These are phyloP conservation scores for Coemansia sp. DNA, from an alignment of 192 early-diverging fungal genomes.

Conservation along the genomic window DNA sequence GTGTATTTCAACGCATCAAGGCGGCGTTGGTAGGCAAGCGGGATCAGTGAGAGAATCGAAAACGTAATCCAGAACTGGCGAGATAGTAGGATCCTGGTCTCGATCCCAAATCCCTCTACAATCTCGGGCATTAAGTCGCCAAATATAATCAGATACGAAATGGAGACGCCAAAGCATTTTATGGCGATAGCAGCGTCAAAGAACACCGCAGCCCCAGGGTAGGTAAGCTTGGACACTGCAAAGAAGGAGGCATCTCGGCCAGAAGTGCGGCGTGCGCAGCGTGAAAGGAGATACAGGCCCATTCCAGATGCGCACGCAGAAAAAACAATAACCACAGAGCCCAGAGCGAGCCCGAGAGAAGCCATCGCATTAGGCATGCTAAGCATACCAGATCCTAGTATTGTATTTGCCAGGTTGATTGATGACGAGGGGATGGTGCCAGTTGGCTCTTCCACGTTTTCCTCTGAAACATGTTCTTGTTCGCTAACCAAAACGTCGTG, in stretches of 20 bases:
- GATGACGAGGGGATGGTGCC: constrained; percentile 67
- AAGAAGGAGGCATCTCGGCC: constrained; percentile 89
- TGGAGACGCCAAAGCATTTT: constrained; percentile 97
- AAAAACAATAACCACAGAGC: constrained; percentile 76
- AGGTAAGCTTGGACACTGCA: constrained; percentile 86
- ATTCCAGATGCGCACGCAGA: constrained; percentile 72
- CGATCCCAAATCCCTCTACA: constrained; percentile 34
- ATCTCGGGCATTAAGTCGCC: constrained; percentile 90
- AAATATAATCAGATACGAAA: constrained; percentile 94
- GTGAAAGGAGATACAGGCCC: constrained; percentile 83
- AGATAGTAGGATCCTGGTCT: constrained; percentile 53
- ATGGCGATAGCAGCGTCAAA: constrained; percentile 98
- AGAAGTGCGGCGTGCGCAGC: constrained; percentile 70
- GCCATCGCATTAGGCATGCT: constrained; percentile 94
- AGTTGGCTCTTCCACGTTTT: constrained; percentile 48
- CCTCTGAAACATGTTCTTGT: constrained; percentile 24
- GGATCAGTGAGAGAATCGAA: constrained; percentile 68
- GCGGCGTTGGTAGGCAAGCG: constrained; percentile 75
- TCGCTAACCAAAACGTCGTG: constrained; percentile 22
- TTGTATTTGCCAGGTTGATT: constrained; percentile 93
- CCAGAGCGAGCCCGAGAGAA: constrained; percentile 77
- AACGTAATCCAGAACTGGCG: constrained; percentile 85
- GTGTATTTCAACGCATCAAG: constrained; percentile 92
- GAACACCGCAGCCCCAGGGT: constrained; percentile 79
- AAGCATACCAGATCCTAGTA: constrained; percentile 95